Conservation (phyloP, 176 grass and related monocot genomes). For the Musa schizocarpa region DNA sequence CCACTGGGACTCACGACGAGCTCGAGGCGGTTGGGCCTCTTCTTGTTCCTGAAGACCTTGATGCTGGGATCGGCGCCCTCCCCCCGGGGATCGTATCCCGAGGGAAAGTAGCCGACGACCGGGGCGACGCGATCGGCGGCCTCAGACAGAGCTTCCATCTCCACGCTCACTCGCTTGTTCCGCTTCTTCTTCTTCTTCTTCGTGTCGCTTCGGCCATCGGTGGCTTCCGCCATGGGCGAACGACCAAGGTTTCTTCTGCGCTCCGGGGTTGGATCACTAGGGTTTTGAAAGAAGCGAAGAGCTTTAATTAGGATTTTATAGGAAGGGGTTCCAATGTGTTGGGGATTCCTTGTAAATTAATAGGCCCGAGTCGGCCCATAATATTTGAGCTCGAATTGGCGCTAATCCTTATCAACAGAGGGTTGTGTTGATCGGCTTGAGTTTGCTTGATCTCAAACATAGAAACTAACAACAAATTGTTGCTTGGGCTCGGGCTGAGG, state of each 20-base stretch:
- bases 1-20: conserved; percentile 35
- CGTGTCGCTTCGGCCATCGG: conserved; percentile 1
- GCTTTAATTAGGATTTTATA: neutral
- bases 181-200: conserved; percentile 36
- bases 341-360: too few relatives aligned
- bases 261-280: neutral
- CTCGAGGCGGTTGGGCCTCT: conserved; percentile 43
- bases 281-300: neutral
- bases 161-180: conserved; percentile 14
- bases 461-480: too few relatives aligned
- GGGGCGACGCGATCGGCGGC: conserved; percentile 29
- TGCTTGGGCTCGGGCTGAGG: too few relatives aligned
- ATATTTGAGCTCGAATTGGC: too few relatives aligned
- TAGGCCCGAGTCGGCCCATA: too few relatives aligned
- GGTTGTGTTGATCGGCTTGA: too few relatives aligned
- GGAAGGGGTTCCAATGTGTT: neutral
- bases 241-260: neutral
- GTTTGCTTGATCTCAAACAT: too few relatives aligned
- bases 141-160: conserved; percentile 21
- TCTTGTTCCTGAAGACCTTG: conserved; percentile 35
- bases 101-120: conserved; percentile 72
- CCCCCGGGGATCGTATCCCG: conserved; percentile 50
- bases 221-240: conserved; percentile 31
- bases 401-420: too few relatives aligned
- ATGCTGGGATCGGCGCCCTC: neutral